Evolutionary conservation across 2,329 filamentous ascomycete species (phyloP), one percentile per base, ranked within the genome.

Genomic region (Stachybotrys elegans): DNA sequence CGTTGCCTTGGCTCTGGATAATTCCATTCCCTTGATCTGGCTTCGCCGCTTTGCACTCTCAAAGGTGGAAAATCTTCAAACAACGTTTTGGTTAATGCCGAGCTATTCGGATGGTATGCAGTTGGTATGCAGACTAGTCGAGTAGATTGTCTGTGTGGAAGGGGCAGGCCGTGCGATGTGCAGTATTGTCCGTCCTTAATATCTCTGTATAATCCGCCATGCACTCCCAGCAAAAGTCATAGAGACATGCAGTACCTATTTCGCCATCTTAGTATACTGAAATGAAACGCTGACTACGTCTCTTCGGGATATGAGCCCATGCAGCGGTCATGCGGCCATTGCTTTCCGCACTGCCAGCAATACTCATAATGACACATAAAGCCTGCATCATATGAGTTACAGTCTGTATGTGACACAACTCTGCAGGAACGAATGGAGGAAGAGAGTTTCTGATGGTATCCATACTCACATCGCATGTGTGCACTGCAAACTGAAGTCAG

Each of bases 171-270:
- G 9, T 17, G 13, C 6, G 38, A 29, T 40, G 38, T 13, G 38
- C 38, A 40, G 13, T 40, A 25, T 40, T 40, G 22, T 40, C 38
- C 6, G 14, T 40, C 22, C 21, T 25, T 19, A 40, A 40, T 17
- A 40, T 40, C 38, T 27, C 16, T 12, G 25, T 17, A 29, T 40
- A 40, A 13, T 40, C 38, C n/a, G 14, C 38, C 6, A 40, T 22
- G 17, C 38, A 40, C 20, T 40, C 38, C 38, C 38, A 40, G 22
- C 38, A 40, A 25, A 40, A 40, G 38, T 23, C 22, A 19, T 40
- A 29, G 22, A 29, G 16, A 19, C 38, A 40, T 25, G 11, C 4
- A 17, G 22, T 40, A 29, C 38, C 38, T 40, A 23, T 4, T 16
- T 12, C 4, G 12, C 21, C 14, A 19, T 19, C 7, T 40, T 17